Percentiles rank a stretch among this genome's conserved stretches.
Conservation (phyloP, 129 eudicot species). For the Arctium lappa region DNA sequence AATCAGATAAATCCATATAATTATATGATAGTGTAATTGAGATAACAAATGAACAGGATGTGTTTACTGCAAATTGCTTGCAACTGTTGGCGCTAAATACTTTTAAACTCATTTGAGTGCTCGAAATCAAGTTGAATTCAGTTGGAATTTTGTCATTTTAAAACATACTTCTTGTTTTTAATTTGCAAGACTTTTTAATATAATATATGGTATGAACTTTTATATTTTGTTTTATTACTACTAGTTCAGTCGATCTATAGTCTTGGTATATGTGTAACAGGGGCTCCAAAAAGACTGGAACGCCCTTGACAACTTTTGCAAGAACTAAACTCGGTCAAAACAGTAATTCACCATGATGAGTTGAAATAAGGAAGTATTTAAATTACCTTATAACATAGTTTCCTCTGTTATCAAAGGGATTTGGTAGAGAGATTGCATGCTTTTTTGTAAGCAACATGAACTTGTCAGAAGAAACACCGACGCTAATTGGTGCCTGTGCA, state of each 20-base stretch:
- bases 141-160: too few relatives aligned
- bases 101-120: too few relatives aligned
- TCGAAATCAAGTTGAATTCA: too few relatives aligned
- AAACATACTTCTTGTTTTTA: too few relatives aligned
- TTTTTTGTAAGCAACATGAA: slow-evolving; percentile 75
- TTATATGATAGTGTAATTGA: too few relatives aligned
- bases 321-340: slow-evolving; percentile 13
- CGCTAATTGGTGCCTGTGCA: slow-evolving; percentile 79
- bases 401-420: slow-evolving; percentile 84
- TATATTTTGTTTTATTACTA: neutral
- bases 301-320: neutral
- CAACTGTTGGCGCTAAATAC: too few relatives aligned
- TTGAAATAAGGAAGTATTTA: neutral
- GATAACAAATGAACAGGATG: too few relatives aligned
- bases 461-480: slow-evolving; percentile 87
- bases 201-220: too few relatives aligned
- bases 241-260: neutral
- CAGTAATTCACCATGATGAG: neutral
- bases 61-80: too few relatives aligned
- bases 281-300: neutral
- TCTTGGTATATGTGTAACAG: neutral
- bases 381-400: slow-evolving; percentile 87
- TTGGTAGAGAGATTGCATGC: slow-evolving; percentile 70
- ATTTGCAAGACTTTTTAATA: too few relatives aligned
- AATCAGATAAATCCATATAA: neutral